A percentile compares a stretch with the other conserved stretches of the same genome.
Evolutionary conservation across 228 moss, liverwort and hornwort species (phyloP).

Genomic region (Sphagnum fallax): DNA sequence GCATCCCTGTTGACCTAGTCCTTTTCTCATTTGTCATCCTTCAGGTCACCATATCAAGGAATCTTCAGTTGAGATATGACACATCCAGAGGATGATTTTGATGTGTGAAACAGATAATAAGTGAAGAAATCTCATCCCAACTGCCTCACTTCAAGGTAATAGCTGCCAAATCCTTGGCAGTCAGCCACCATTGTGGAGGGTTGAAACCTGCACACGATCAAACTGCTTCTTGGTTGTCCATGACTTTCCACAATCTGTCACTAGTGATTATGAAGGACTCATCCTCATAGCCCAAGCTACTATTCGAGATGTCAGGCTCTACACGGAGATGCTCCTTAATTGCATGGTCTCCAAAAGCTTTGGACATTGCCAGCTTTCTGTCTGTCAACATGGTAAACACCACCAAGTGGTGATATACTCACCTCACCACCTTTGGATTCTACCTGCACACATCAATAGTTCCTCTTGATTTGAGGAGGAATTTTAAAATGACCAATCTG

Average conservation of each 20-base stretch:
- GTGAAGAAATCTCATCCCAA: constrained; percentile 68
- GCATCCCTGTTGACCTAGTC: no score
- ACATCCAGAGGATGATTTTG: neutral
- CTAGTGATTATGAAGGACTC: constrained; percentile 76
- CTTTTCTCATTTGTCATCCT: no score
- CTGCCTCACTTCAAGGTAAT: constrained; percentile 53
- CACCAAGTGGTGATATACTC: constrained; percentile 34
- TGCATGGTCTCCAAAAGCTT: constrained; percentile 40
- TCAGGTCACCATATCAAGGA: no score
- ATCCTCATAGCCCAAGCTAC: constrained; percentile 33
- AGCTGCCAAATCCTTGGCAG: constrained; percentile 54
- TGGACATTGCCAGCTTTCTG: constrained; percentile 31
- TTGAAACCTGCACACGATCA: constrained; percentile 35
- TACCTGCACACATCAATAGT: constrained; percentile 18
- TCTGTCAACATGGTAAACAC: constrained; percentile 48
- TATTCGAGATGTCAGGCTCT: constrained; percentile 69
- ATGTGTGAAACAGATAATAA: constrained; percentile 55
- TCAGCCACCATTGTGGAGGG: neutral
- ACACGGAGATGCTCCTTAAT: constrained; percentile 79
- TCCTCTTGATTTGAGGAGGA: neutral
- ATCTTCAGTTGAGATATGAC: no score
- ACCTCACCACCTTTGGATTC: constrained; percentile 57
- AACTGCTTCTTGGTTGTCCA: constrained; percentile 63
- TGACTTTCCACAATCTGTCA: constrained; percentile 80
- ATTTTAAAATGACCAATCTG: neutral